Conservation (phyloP, 169 alveolate species). For the Fabrea salina region DNA sequence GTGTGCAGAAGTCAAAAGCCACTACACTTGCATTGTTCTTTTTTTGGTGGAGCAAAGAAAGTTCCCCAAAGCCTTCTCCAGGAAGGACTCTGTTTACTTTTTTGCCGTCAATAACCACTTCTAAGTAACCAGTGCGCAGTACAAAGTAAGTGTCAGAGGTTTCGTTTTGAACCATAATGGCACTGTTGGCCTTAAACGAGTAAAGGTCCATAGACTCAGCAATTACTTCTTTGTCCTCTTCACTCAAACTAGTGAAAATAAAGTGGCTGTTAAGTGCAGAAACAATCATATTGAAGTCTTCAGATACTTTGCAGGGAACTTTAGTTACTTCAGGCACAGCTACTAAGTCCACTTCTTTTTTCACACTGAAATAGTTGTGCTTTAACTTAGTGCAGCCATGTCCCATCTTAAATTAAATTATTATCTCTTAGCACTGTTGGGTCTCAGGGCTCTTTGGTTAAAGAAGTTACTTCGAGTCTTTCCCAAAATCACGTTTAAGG, state of each 20-base stretch:
- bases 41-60: neutral
- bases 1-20: neutral
- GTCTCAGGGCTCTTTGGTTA: too few relatives aligned
- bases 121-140: slow-evolving; percentile 7
- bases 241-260: slow-evolving; percentile 8
- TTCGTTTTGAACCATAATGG: neutral
- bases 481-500: slow-evolving; percentile 8
- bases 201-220: neutral
- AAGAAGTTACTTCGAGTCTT: too few relatives aligned
- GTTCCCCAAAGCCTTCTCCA: slow-evolving; percentile 34
- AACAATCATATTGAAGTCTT: neutral
- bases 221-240: neutral
- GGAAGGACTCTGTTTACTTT: neutral
- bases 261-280: neutral
- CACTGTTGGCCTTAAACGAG: neutral
- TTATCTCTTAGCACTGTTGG: too few relatives aligned
- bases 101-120: neutral
- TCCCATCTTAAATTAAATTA: too few relatives aligned
- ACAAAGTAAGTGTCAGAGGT: neutral
- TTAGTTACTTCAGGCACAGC: too few relatives aligned
- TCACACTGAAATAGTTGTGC: too few relatives aligned
- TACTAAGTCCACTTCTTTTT: too few relatives aligned
- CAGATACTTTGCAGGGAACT: neutral
- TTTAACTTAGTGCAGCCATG: too few relatives aligned
- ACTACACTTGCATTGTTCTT: neutral